Evolutionary conservation across 306 rosid species (phyloP).

Genomic region (Rosa rugosa): DNA sequence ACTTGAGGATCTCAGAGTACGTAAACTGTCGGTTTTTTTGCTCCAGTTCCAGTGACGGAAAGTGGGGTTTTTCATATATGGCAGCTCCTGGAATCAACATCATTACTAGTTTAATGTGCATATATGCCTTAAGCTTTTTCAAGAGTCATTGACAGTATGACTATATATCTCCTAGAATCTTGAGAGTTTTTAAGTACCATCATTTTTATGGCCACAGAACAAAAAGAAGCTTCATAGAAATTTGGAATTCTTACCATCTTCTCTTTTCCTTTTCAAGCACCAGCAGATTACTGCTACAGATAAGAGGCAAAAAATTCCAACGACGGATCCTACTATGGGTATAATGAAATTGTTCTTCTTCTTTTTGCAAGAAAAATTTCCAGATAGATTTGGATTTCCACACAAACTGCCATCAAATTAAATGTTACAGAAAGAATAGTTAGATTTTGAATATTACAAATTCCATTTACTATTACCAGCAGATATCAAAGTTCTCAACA

Average conservation of each 20-base stretch:
- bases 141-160: not conserved
- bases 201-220: not conserved
- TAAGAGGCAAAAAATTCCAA: not conserved
- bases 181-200: too few species aligned
- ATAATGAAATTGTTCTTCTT: too few species aligned
- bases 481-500: too few species aligned
- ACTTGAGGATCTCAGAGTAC: constrained; percentile 22
- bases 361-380: too few species aligned
- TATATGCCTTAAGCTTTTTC: not conserved
- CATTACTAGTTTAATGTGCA: not conserved
- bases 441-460: too few species aligned
- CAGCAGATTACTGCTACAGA: not conserved
- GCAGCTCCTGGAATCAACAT: too few species aligned
- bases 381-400: too few species aligned
- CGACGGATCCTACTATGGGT: not conserved
- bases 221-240: not conserved
- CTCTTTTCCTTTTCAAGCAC: not conserved
- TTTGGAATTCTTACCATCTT: not conserved
- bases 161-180: too few species aligned
- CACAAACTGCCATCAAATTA: too few species aligned
- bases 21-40: constrained; percentile 29
- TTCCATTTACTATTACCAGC: too few species aligned
- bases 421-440: too few species aligned
- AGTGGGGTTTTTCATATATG: not conserved
- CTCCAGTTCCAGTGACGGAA: constrained; percentile 1